Evolutionary conservation across 2,329 filamentous ascomycete species (phyloP), one percentile per base, ranked within the genome.

Genomic region (Cladorrhinum sp.): DNA sequence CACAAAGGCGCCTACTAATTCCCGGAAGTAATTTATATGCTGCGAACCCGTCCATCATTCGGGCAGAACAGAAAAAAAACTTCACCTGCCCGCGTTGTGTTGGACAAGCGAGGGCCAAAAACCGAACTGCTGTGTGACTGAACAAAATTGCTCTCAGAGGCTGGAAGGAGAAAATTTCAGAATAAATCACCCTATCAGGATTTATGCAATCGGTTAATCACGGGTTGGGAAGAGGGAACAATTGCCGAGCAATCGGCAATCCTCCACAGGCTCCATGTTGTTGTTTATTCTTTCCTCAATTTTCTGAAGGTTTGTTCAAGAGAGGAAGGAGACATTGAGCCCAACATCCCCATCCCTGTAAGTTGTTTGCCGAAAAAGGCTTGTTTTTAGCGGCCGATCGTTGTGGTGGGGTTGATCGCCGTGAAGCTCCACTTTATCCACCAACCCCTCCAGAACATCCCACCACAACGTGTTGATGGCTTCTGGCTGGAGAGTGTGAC

Each of bases 1-100:
- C 36, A 42, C n/a, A n/a, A n/a, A 42, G 18, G 21, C 24, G 24
- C n/a, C 26, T 33, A 18, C 28, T 55, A 21, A 36, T 55, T 42
- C 52, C 52, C 28, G 52, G n/a, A 42, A 36, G 30, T 39, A 55
- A 39, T 55, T n/a, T 55, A 55, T 23, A 55, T 55, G 52, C 52
- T 42, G 52, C 52, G 30, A 21, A 26, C 53, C 24, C 10, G 36
- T 42, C 36, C 36, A 7, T 46, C n/a, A 46, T 18, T 21, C 9
- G 26, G 9, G 9, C 26, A n/a, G n/a, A n/a, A n/a, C 26, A 28
- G 26, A 28, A 28, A 8, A 16, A 21, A 46, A 18, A 8, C 12
- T 16, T 20, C n/a, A 12, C 4, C 42, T 16, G 16, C 42, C 42
- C 18, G 42, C 42, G 49, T 26, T 12, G 36, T 26, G 21, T 55